Percentiles rank a stretch among this genome's conserved stretches.
phyloP scores from a whole-genome alignment of 2,329 filamentous ascomycete genomes.

The Hymenoscyphus fructigenus region DNA sequence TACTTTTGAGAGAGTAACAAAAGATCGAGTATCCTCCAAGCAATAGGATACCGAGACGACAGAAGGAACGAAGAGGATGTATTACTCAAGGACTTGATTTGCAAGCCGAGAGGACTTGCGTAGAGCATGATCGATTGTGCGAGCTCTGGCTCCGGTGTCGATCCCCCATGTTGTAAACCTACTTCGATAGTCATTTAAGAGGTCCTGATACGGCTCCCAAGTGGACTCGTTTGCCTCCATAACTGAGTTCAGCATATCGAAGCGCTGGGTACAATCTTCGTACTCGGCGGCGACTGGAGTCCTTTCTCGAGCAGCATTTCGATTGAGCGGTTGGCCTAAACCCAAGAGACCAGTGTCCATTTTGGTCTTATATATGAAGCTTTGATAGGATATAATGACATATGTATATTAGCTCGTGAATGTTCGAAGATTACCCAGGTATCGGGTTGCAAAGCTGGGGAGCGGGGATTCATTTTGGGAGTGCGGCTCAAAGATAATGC shows the following conservation, averaged over 20 bases:
- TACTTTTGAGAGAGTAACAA: too few relatives aligned
- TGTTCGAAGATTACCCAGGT: too few relatives aligned
- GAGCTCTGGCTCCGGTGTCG: slow-evolving; percentile 10
- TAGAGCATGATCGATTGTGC: slow-evolving; percentile 7
- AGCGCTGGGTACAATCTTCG: slow-evolving; percentile 10
- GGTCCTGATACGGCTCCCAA: neutral
- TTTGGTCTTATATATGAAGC: too few relatives aligned
- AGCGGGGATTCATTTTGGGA: too few relatives aligned
- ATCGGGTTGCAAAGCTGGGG: too few relatives aligned
- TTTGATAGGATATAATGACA: too few relatives aligned
- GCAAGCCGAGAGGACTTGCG: neutral
- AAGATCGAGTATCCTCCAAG: too few relatives aligned
- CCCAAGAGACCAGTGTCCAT: neutral
- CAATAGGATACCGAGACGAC: too few relatives aligned
- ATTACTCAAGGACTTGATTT: neutral
- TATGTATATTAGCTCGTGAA: too few relatives aligned
- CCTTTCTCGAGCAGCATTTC: slow-evolving; percentile 3
- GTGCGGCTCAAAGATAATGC: too few relatives aligned
- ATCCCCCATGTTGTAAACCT: slow-evolving; percentile 7
- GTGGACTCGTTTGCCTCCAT: slow-evolving; percentile 9
- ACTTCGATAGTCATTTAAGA: slow-evolving; percentile 9
- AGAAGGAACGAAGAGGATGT: too few relatives aligned
- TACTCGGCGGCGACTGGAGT: slow-evolving; percentile 8
- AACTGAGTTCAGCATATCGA: slow-evolving; percentile 2
- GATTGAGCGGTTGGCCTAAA: neutral